Evolutionary conservation across 2,329 filamentous ascomycete genomes (phyloP).

Genomic region (Xylaria multiplex): DNA sequence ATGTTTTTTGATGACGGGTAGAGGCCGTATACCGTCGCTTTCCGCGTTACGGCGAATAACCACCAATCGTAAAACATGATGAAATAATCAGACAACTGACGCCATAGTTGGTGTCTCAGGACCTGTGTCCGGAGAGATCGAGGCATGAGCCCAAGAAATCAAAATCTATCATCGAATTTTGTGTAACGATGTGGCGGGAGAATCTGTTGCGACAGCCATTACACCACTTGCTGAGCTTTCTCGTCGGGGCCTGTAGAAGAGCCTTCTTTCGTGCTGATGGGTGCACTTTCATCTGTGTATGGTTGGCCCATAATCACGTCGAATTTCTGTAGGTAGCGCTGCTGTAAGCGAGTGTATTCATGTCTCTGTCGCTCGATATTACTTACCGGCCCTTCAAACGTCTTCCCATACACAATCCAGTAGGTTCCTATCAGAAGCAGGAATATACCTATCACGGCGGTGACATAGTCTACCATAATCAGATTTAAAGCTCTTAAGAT

Average conservation of each 20-base stretch:
- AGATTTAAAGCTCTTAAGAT: conserved; percentile 9
- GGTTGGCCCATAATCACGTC: conserved; percentile 43
- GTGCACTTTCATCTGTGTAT: conserved; percentile 36
- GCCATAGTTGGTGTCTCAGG: not conserved
- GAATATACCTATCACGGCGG: conserved; percentile 52
- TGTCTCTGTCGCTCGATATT: not conserved
- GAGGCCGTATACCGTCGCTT: not conserved
- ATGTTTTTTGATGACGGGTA: not conserved
- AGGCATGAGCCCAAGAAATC: not conserved
- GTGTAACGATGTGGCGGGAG: not conserved
- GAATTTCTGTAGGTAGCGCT: conserved; percentile 40
- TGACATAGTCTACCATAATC: conserved; percentile 49
- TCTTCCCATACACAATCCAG: conserved; percentile 44
- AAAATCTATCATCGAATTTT: not conserved
- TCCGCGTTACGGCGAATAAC: not conserved
- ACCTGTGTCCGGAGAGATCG: not conserved
- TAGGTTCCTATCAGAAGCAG: conserved; percentile 43
- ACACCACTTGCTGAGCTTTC: conserved; percentile 30
- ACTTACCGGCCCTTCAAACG: conserved; percentile 47
- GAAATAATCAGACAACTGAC: not conserved
- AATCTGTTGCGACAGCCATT: not conserved
- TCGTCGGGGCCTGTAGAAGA: conserved; percentile 32
- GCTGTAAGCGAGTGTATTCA: conserved; percentile 8
- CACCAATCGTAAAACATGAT: not conserved
- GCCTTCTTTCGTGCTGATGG: conserved; percentile 19